phyloP scores from a whole-genome alignment of 495 filamentous ascomycete species.

The Xylaria acuta region DNA sequence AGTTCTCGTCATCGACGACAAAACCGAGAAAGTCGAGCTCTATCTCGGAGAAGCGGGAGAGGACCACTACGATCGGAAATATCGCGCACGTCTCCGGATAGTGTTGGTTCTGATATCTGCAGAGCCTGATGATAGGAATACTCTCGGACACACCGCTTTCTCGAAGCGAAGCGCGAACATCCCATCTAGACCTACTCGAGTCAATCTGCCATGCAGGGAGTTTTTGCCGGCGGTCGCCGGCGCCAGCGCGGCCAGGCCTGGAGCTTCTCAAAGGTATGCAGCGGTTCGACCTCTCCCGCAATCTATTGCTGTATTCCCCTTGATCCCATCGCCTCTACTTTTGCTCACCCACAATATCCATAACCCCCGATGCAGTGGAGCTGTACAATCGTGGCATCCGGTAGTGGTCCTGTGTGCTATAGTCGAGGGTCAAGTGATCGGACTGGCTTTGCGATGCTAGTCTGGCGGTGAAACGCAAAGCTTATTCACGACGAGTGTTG shows the following conservation, averaged over 20 bases:
- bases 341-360: background rate
- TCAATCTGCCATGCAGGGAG: slow-evolving; percentile 39
- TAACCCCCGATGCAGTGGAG: background rate
- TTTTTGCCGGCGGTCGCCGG: slow-evolving; percentile 41
- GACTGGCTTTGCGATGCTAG: slow-evolving; percentile 20
- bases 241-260: slow-evolving; percentile 37
- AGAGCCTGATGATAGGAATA: background rate
- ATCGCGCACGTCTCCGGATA: slow-evolving; percentile 15
- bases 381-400: slow-evolving; percentile 12
- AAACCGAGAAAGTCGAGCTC: background rate
- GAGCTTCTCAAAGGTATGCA: slow-evolving; percentile 47
- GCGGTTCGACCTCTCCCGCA: background rate
- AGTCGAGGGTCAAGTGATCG: slow-evolving; percentile 21
- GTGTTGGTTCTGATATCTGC: background rate
- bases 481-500: slow-evolving; percentile 17
- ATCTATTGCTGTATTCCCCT: slow-evolving; percentile 9
- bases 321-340: background rate
- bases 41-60: background rate
- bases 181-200: background rate
- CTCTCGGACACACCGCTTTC: slow-evolving; percentile 14
- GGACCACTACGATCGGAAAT: slow-evolving; percentile 1
- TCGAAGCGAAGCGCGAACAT: slow-evolving; percentile 3
- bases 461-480: slow-evolving; percentile 19
- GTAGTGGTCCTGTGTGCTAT: slow-evolving; percentile 4
- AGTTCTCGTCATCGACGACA: background rate